These are phyloP conservation scores for Drechslerella coelobrocha DNA, from an alignment of 2,329 filamentous ascomycete species.

Conservation along the genomic window DNA sequence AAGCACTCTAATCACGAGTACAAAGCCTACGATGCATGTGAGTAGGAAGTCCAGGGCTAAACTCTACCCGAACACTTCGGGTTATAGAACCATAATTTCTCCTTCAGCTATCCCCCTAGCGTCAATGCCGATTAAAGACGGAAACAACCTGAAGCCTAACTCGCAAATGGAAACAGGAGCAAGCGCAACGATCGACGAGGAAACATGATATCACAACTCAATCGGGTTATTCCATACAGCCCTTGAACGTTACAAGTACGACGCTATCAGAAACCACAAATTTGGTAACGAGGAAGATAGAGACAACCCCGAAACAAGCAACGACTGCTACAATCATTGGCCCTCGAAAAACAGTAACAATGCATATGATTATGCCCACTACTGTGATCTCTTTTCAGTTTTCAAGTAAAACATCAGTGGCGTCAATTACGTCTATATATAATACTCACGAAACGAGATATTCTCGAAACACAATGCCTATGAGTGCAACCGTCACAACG, in stretches of 20 bases:
- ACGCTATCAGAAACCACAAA: not conserved
- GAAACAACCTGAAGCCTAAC: too few relatives aligned
- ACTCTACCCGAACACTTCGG: too few relatives aligned
- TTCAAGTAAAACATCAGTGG: not conserved
- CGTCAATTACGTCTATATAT: not conserved
- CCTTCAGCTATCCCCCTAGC: not conserved
- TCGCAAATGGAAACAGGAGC: too few relatives aligned
- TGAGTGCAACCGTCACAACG: not conserved
- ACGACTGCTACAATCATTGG: not conserved
- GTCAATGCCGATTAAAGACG: not conserved
- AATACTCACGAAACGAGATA: not conserved
- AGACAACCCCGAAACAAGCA: not conserved
- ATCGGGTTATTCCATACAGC: too few relatives aligned
- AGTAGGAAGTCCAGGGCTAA: not conserved
- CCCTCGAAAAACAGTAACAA: slow-evolving; percentile 22
- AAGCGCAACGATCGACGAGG: not conserved
- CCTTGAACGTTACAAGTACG: not conserved
- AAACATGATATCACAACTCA: too few relatives aligned
- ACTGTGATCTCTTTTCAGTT: not conserved
- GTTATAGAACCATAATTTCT: not conserved
- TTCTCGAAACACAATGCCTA: not conserved
- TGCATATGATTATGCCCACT: slow-evolving; percentile 7
- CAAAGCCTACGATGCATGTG: not conserved
- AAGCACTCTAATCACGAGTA: not conserved
- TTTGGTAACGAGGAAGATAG: not conserved